Conservation (phyloP, 2,329 filamentous ascomycete species). For the Penicillium sp. region DNA sequence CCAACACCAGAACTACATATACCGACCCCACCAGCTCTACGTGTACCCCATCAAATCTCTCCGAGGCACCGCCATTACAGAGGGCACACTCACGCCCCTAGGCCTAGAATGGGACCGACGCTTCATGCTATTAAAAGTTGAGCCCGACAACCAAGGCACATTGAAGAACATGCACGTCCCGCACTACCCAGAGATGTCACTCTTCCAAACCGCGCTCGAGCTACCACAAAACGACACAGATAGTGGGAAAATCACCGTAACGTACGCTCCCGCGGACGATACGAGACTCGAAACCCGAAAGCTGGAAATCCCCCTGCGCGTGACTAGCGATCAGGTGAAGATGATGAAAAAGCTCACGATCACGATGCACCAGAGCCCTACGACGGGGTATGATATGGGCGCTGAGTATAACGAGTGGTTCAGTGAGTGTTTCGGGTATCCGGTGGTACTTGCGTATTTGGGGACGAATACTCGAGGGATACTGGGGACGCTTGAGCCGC, state of each 20-base stretch:
- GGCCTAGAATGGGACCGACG: constrained; percentile 63
- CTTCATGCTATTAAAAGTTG: constrained; percentile 63
- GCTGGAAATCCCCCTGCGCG: constrained; percentile 54
- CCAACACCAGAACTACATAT: neutral
- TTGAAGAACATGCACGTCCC: constrained; percentile 59
- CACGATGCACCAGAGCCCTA: constrained; percentile 56
- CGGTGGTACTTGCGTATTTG: constrained; percentile 60
- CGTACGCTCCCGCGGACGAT: constrained; percentile 35
- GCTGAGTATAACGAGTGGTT: constrained; percentile 61
- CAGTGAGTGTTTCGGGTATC: constrained; percentile 60
- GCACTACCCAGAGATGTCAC: constrained; percentile 54
- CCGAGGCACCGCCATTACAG: constrained; percentile 54
- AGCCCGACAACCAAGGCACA: constrained; percentile 20
- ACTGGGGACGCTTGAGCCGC: constrained; percentile 57
- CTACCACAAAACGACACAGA: constrained; percentile 19
- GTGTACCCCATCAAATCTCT: constrained; percentile 71
- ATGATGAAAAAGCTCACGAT: constrained; percentile 50
- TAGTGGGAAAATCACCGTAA: constrained; percentile 39
- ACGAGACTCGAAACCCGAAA: constrained; percentile 15
- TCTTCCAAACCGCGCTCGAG: constrained; percentile 59
- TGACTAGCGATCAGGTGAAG: constrained; percentile 49
- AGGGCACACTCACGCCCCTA: constrained; percentile 54
- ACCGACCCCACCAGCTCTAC: constrained; percentile 50
- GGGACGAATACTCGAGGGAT: constrained; percentile 58
- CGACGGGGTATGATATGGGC: constrained; percentile 61